Evolutionary conservation across 1,139 yeast genomes (phyloP).

Genomic region (Candida sojae): DNA sequence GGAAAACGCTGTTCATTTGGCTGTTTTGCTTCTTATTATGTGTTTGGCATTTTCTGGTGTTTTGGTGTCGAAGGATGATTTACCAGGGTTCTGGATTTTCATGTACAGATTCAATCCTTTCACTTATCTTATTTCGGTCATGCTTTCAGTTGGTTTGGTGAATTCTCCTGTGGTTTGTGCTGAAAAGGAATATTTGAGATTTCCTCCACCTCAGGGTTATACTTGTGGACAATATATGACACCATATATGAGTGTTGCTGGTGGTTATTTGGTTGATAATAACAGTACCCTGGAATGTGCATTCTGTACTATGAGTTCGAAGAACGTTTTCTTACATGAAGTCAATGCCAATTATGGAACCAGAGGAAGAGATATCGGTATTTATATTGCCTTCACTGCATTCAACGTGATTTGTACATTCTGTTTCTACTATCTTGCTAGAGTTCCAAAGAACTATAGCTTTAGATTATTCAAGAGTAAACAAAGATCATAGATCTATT

Average conservation of each 20-base stretch:
- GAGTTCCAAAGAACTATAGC: conserved; percentile 57
- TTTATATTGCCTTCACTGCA: conserved; percentile 45
- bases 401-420: conserved; percentile 55
- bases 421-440: conserved; percentile 66
- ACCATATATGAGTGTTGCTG: conserved; percentile 44
- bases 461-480: neutral
- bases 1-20: conserved; percentile 40
- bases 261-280: conserved; percentile 52
- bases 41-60: conserved; percentile 39
- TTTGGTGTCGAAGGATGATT: conserved; percentile 20
- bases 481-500: neutral
- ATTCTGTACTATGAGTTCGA: conserved; percentile 49
- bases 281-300: conserved; percentile 32
- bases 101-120: conserved; percentile 65
- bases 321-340: conserved; percentile 50
- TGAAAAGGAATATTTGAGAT: conserved; percentile 23
- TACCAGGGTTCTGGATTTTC: conserved; percentile 52
- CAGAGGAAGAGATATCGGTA: conserved; percentile 72
- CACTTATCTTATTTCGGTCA: conserved; percentile 53
- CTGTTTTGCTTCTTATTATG: conserved; percentile 23
- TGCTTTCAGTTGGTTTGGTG: conserved; percentile 27
- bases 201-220: conserved; percentile 43
- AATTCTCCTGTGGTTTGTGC: conserved; percentile 27
- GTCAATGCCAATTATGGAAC: conserved; percentile 44
- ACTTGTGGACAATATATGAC: conserved; percentile 59